Base-by-base conservation (phyloP, 352 stramenopile species). In the Phytophthora pluvialis region DNA sequence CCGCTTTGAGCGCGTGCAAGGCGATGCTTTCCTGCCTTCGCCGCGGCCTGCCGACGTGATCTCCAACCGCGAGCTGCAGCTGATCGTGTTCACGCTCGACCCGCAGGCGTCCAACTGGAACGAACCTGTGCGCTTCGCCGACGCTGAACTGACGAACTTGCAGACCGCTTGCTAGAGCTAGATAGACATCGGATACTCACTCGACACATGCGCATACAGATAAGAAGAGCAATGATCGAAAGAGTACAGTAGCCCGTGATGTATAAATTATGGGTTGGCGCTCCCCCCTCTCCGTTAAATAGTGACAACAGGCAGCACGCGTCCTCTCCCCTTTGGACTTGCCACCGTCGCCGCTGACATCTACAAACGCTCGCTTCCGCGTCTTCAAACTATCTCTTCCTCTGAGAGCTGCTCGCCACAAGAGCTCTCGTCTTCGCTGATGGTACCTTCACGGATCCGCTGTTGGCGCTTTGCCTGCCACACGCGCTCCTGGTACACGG, bases 401-500 rank as follows among this genome's bases (percentile, higher is more conserved):
- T 83, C 76, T 52, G 68, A 80, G 49, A 73, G 53, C 38, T 78
- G 75, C 31, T 78, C 78, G 28, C 80, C 73, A 35, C 72, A 70
- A 4, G 63, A 80, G 35, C 71, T 77, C 16, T 75, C 69, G 5
- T 70, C 75, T 50, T 69, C 64, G 10, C 60, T 71, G 3, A 50
- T 36, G 40, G 66, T 39, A 8, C 71, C 71, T 15, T 81, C 73
- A 55, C 71, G 70, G 10, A 86, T 65, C 44, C 81, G 76, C 52
- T 90, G 80, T 39, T 83, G 72, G 3, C 73, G 72, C 52, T 86
- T 79, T 11, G 73, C 64, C 18, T 80, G 84, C 39, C 79, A 80
- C 66, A 90, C 75, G n/a, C 84, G 82, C 40, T 93, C 84, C 47
- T 91, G 79, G 51, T 93, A 91, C 21, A 95, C 82, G 4, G 81